phyloP scores from a whole-genome alignment of 176 grass and related monocot species.

The Musa schizocarpa region DNA sequence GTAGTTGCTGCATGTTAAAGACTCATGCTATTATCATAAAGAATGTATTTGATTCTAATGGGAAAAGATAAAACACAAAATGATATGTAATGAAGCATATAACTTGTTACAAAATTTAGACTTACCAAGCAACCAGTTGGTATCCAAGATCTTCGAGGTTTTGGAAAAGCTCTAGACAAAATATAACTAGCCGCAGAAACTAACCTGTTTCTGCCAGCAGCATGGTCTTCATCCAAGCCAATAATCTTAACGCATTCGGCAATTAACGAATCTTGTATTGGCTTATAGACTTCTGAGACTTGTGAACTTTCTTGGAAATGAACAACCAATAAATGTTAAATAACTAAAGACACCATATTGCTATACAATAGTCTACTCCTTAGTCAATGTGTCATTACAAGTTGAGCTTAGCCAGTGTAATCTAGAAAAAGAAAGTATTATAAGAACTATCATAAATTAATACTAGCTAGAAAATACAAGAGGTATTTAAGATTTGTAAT shows the following conservation, averaged over 20 bases:
- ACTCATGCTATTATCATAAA: conserved; percentile 4
- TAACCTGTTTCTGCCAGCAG: conserved; percentile 33
- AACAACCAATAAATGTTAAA: conserved; percentile 22
- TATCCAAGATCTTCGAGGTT: conserved; percentile 82
- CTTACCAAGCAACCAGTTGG: conserved; percentile 93
- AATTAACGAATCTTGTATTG: conserved; percentile 86
- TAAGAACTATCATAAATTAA: neutral
- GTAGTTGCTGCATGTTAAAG: conserved; percentile 46
- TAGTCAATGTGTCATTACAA: neutral
- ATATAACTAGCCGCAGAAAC: conserved; percentile 48
- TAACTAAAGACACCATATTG: neutral
- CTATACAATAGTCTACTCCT: neutral
- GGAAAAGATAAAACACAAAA: neutral
- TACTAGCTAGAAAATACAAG: neutral
- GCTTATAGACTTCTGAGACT: conserved; percentile 71
- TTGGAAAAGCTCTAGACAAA: conserved; percentile 73
- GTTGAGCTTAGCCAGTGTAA: neutral
- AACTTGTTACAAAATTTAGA: conserved; percentile 1
- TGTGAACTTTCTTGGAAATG: conserved; percentile 71
- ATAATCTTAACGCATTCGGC: conserved; percentile 53
- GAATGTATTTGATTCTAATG: neutral
- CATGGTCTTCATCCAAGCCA: conserved; percentile 49
- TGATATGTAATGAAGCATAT: conserved; percentile 8
- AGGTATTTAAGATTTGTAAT: neutral
- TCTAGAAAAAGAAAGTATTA: neutral